Evolutionary conservation across 495 filamentous ascomycete genomes (phyloP), one percentile per base, ranked within the genome.

Genomic region (Penicillium ucsense): DNA sequence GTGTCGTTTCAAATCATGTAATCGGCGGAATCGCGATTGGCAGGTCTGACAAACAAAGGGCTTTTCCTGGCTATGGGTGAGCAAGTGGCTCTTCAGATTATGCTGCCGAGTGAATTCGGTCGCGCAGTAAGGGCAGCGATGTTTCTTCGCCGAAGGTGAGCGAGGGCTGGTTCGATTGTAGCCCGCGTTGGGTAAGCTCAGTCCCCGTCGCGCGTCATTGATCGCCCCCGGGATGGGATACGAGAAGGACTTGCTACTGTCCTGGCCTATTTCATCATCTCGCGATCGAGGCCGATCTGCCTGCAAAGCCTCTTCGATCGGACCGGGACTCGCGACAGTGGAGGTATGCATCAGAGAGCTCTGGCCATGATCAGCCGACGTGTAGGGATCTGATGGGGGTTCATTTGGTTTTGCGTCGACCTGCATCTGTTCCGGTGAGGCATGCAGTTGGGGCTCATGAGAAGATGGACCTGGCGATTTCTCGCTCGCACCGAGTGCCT

Each of bases 31-130:
- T 29, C 90, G 80, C 52, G 89, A 82, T 43, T 90, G 78, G 58
- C 92, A 99, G 20, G 85, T 86, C 47, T 85, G 79, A 57, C 92
- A 99, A 27, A 88, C 79, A 59, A 89, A 99, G 0, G 92, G 92
- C 62, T 99, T 99, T 65, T 97, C 94, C 67, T 99, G 92, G 54
- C 91, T 95, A 60, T 99, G 92, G 0, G 92, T 99, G 48, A 99
- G 79, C 33, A 99, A 78, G 70, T 99, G 92, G 51, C 88, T 95
- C 65, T 99, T 99, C n/a, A 99, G 79, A 53, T 99, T 99, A 61
- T 99, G 92, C 60, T 97, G 94, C 7, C 92, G 79, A 7, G 92
- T 99, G 56, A 99, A 99, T 56, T 94, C 91, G 6, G 94, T 95
- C 4, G 87, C 75, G 71, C 92, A 99, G 64, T 94, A 95, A 3